A percentile compares a stretch with the other conserved stretches of the same genome.
These are phyloP conservation scores for Rhododendron mucronatum DNA, from an alignment of 148 eudicot genomes.

Conservation along the genomic window DNA sequence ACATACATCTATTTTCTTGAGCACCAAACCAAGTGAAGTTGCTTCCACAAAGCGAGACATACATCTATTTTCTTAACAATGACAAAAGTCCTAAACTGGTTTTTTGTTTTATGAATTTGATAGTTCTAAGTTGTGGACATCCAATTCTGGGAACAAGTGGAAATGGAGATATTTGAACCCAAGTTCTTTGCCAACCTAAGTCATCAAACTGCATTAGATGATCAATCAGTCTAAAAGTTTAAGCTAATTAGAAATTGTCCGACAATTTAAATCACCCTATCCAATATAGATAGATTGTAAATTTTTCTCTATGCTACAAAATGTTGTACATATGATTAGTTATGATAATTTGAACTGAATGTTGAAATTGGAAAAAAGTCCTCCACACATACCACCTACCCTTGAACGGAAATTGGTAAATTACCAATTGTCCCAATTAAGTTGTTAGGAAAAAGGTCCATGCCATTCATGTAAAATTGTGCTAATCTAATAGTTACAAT, in stretches of 20 bases:
- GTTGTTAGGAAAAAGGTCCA: background rate
- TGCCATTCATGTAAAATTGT: background rate
- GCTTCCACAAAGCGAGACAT: no score
- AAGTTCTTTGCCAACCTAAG: background rate
- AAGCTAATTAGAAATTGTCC: background rate
- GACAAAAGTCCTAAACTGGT: background rate
- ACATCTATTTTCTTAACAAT: no score
- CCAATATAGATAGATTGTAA: background rate
- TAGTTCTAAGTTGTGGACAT: background rate
- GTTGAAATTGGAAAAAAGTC: background rate
- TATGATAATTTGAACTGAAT: background rate
- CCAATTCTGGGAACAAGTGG: background rate
- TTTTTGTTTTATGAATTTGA: background rate
- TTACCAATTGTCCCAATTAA: background rate
- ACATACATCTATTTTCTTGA: no score
- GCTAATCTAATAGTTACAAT: background rate
- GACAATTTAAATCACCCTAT: background rate
- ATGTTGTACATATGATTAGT: background rate
- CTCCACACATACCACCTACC: background rate
- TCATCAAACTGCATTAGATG: background rate
- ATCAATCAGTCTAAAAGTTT: background rate
- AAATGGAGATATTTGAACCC: background rate
- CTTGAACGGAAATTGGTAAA: background rate
- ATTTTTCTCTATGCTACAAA: background rate
- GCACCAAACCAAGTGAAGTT: no score